These are phyloP conservation scores for Durio zibethinus DNA, from an alignment of 345 rosid genomes.

Conservation along the genomic window DNA sequence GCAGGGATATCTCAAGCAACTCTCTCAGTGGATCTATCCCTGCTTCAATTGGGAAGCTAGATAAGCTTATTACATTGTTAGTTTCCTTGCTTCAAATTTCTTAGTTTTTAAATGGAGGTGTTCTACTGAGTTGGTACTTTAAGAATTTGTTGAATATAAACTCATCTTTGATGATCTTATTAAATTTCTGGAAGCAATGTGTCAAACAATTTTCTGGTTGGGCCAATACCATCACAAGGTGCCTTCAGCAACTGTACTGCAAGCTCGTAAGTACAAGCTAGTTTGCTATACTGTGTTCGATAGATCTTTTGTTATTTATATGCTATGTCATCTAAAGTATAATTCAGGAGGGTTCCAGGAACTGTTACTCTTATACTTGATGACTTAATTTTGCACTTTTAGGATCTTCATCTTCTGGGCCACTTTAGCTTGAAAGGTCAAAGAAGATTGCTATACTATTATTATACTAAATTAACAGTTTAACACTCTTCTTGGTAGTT, in stretches of 20 bases:
- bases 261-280: constrained; percentile 61
- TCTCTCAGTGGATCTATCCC: constrained; percentile 71
- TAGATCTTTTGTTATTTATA: background rate
- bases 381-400: background rate
- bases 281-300: background rate
- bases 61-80: constrained; percentile 63
- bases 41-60: constrained; percentile 66
- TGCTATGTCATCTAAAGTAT: background rate
- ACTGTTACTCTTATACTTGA: background rate
- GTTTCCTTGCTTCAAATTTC: constrained; percentile 33
- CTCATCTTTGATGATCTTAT: constrained; percentile 26
- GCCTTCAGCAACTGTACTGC: constrained; percentile 49
- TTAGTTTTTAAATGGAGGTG: background rate
- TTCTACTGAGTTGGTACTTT: background rate
- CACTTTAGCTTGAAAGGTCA: background rate
- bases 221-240: constrained; percentile 79
- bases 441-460: background rate
- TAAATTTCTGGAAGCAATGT: constrained; percentile 61
- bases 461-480: background rate
- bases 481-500: constrained; percentile 42
- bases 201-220: constrained; percentile 81
- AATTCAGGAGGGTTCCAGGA: background rate
- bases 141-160: background rate
- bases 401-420: background rate
- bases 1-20: constrained; percentile 85